Conservation (phyloP, 2,329 filamentous ascomycete species). For the Cladophialophora psammophila region DNA sequence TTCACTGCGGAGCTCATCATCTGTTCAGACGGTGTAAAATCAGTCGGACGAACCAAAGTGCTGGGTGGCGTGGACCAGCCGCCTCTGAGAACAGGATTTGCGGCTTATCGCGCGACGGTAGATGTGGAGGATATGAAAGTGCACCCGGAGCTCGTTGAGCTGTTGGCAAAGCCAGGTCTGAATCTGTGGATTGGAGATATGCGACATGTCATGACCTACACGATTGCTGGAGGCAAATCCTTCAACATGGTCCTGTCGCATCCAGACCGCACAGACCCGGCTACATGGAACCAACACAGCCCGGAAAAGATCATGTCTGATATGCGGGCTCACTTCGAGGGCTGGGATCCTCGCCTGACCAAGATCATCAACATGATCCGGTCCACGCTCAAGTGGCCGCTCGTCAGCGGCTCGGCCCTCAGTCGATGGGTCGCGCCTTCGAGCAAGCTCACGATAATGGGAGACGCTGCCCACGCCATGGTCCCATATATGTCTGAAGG, state of each 20-base stretch:
- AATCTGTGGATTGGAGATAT: constrained; percentile 44
- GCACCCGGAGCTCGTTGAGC: constrained; percentile 31
- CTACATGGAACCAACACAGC: constrained; percentile 42
- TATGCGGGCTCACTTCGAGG: constrained; percentile 34
- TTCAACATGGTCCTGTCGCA: constrained; percentile 59
- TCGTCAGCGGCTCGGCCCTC: constrained; percentile 40
- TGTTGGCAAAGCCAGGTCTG: constrained; percentile 28
- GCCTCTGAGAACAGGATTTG: constrained; percentile 31
- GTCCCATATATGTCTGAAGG: constrained; percentile 55
- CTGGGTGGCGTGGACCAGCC: constrained; percentile 37
- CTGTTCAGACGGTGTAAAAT: constrained; percentile 49
- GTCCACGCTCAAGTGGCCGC: constrained; percentile 47
- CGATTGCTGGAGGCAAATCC: constrained; percentile 45
- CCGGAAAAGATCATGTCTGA: constrained; percentile 46
- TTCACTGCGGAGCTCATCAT: constrained; percentile 49
- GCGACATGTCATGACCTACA: constrained; percentile 45
- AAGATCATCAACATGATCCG: constrained; percentile 49
- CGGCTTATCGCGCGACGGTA: constrained; percentile 38
- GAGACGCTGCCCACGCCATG: constrained; percentile 56
- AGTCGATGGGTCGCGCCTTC: constrained; percentile 43
- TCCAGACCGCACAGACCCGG: constrained; percentile 47
- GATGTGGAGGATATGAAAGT: constrained; percentile 33
- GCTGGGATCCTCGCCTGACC: constrained; percentile 43
- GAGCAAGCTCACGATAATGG: constrained; percentile 49
- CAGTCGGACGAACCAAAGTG: constrained; percentile 30